Evolutionary conservation across 352 stramenopile species (phyloP).

Genomic region (Phytopythium ostracodes): DNA sequence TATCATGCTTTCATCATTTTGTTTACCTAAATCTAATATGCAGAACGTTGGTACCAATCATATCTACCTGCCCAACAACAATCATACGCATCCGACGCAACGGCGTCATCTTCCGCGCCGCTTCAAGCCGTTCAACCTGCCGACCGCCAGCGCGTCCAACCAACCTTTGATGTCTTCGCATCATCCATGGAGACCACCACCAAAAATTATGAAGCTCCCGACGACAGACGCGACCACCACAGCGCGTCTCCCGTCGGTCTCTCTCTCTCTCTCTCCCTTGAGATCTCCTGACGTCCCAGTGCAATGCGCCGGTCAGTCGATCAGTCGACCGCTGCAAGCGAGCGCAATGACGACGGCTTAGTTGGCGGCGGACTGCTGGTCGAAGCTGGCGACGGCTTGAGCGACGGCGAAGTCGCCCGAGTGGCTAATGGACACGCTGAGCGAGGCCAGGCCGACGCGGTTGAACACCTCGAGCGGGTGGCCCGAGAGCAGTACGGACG

Average conservation of each 20-base stretch:
- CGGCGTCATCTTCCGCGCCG: not conserved
- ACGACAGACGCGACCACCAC: conserved; percentile 4
- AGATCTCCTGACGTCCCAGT: not conserved
- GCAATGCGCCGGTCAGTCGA: not conserved
- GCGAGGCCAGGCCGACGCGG: conserved; percentile 56
- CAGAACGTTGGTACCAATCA: not conserved
- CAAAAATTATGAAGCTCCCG: not conserved
- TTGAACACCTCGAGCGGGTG: conserved; percentile 78
- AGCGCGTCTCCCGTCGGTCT: not conserved
- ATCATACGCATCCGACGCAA: not conserved
- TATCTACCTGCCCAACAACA: not conserved
- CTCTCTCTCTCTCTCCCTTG: not conserved
- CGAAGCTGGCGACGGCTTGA: conserved; percentile 74
- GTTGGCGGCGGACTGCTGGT: conserved; percentile 13
- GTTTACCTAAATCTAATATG: conserved; percentile 2
- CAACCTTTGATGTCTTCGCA: too few relatives aligned
- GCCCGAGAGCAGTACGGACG: conserved; percentile 72
- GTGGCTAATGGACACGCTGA: conserved; percentile 89
- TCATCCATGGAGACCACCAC: too few relatives aligned
- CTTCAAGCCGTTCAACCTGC: not conserved
- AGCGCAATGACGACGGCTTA: not conserved
- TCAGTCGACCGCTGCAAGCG: not conserved
- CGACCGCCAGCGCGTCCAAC: too few relatives aligned
- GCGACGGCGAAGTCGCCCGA: conserved; percentile 85
- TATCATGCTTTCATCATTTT: not conserved